These are phyloP conservation scores for Grosmannia serpens DNA, from an alignment of 2,329 filamentous ascomycete genomes.

Conservation along the genomic window DNA sequence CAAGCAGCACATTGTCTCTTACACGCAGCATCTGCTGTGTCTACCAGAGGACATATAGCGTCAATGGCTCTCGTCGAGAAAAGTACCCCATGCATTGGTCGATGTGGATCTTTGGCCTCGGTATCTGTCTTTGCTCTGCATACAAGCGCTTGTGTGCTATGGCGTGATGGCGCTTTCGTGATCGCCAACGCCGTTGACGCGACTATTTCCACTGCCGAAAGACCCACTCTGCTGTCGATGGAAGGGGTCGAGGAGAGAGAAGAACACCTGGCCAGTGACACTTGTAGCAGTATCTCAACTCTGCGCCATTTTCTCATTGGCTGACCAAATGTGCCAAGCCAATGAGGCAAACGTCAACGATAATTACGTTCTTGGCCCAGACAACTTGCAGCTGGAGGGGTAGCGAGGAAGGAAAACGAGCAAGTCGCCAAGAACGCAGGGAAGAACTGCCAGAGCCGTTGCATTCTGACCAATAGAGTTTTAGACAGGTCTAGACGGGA, in stretches of 20 bases:
- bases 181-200: conserved; percentile 5
- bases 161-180: conserved; percentile 5
- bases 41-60: too few relatives aligned
- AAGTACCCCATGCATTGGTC: background rate
- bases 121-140: background rate
- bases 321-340: background rate
- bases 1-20: too few relatives aligned
- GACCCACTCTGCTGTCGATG: too few relatives aligned
- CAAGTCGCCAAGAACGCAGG: background rate
- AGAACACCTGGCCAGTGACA: too few relatives aligned
- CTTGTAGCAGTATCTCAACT: too few relatives aligned
- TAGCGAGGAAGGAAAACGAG: too few relatives aligned
- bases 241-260: too few relatives aligned
- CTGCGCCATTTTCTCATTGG: background rate
- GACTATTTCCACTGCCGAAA: background rate
- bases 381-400: background rate
- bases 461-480: too few relatives aligned
- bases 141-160: background rate
- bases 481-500: background rate
- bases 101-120: background rate
- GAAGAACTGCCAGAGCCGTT: too few relatives aligned
- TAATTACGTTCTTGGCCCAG: background rate
- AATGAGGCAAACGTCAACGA: background rate
- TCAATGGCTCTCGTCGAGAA: too few relatives aligned
- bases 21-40: too few relatives aligned